Conservation (phyloP, 2,329 filamentous ascomycete genomes). For the Aspergillus sp. region DNA sequence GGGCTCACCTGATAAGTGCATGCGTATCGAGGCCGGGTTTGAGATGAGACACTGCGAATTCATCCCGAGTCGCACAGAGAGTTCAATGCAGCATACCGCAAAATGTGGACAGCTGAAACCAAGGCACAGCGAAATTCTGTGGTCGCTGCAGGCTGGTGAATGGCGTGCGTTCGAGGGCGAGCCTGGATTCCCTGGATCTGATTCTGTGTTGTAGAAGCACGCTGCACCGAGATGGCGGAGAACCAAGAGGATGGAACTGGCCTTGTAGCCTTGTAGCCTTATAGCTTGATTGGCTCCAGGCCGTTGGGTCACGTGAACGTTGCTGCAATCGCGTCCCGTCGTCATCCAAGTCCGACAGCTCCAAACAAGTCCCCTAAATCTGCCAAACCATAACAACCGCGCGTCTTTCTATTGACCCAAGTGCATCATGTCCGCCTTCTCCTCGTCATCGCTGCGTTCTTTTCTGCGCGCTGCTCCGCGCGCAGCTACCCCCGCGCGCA, state of each 20-base stretch:
- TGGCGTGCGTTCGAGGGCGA: background rate
- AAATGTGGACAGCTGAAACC: background rate
- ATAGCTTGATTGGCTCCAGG: too few species aligned
- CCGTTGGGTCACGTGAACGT: background rate
- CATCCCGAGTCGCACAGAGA: background rate
- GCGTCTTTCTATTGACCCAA: background rate
- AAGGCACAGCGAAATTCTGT: background rate
- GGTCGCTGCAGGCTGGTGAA: background rate
- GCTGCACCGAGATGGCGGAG: background rate
- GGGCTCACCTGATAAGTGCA: background rate
- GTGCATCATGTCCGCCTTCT: slow-evolving; percentile 40
- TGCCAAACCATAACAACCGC: background rate
- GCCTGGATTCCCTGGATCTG: background rate
- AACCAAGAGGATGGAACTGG: background rate
- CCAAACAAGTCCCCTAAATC: slow-evolving; percentile 6
- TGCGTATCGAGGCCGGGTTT: background rate
- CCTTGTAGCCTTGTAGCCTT: background rate
- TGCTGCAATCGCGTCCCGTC: too few species aligned
- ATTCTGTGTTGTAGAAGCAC: background rate
- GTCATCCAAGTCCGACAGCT: slow-evolving; percentile 6
- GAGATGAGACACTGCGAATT: background rate
- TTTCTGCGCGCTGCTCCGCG: slow-evolving; percentile 46
- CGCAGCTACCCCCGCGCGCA: slow-evolving; percentile 53
- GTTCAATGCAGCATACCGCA: background rate
- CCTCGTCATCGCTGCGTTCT: slow-evolving; percentile 53